phyloP scores from a whole-genome alignment of 305 asterid genomes.

The Fraxinus greggii region DNA sequence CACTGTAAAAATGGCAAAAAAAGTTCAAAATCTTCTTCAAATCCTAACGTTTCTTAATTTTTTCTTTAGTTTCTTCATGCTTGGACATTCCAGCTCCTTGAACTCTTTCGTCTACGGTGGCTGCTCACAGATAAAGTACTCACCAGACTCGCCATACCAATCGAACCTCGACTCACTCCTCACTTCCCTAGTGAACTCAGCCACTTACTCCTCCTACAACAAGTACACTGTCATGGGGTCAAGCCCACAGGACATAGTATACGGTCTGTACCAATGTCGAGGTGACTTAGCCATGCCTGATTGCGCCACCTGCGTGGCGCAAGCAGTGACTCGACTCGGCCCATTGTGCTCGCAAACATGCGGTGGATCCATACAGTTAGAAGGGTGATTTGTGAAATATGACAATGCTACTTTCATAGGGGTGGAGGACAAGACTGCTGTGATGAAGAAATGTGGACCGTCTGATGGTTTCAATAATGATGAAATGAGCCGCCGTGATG shows the following conservation, averaged over 20 bases:
- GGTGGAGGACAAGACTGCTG: slow-evolving; percentile 70
- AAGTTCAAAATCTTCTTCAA: slow-evolving; percentile 10
- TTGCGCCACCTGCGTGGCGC: slow-evolving; percentile 80
- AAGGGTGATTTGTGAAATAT: slow-evolving; percentile 80
- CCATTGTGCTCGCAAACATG: slow-evolving; percentile 51
- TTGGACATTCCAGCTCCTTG: slow-evolving; percentile 31
- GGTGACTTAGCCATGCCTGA: slow-evolving; percentile 85
- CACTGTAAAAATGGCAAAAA: slow-evolving; percentile 29
- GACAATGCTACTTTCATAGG: slow-evolving; percentile 72
- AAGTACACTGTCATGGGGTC: slow-evolving; percentile 66
- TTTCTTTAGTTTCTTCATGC: slow-evolving; percentile 18
- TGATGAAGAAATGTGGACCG: slow-evolving; percentile 84
- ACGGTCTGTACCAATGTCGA: slow-evolving; percentile 84
- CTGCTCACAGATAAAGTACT: slow-evolving; percentile 66
- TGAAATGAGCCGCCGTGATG: slow-evolving; percentile 60
- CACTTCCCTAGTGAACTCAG: slow-evolving; percentile 80
- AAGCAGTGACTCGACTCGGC: slow-evolving; percentile 56
- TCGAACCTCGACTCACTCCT: slow-evolving; percentile 77
- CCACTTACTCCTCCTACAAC: slow-evolving; percentile 86
- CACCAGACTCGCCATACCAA: slow-evolving; percentile 56
- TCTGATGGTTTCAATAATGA: slow-evolving; percentile 51
- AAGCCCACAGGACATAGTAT: slow-evolving; percentile 50
- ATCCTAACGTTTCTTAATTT: slow-evolving; percentile 14
- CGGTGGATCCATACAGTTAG: slow-evolving; percentile 77
- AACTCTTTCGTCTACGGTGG: slow-evolving; percentile 72